phyloP scores from a whole-genome alignment of 768 basidiomycete genomes.

The Leucocoprinus sp. region DNA sequence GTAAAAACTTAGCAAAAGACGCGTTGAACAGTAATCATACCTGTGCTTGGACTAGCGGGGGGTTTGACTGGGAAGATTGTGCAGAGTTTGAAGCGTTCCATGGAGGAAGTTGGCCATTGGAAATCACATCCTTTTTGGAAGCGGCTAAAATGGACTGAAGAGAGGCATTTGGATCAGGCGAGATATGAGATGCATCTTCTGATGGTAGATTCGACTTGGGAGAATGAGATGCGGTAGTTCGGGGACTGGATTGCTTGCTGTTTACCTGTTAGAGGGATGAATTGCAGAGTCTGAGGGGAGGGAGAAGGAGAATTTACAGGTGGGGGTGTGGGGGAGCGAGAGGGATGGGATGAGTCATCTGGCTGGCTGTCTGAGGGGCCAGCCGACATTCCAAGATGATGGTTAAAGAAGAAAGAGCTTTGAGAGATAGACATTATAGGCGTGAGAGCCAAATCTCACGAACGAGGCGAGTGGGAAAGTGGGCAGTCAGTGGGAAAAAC shows the following conservation, averaged over 20 bases:
- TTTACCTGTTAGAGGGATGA: slow-evolving; percentile 22
- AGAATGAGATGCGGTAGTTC: slow-evolving; percentile 12
- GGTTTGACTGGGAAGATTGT: slow-evolving; percentile 22
- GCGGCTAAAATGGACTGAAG: slow-evolving; percentile 48
- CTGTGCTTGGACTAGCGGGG: slow-evolving; percentile 14
- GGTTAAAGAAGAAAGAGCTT: slow-evolving; percentile 38
- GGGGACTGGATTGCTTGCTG: slow-evolving; percentile 20
- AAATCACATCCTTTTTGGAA: slow-evolving; percentile 32
- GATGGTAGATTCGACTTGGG: slow-evolving; percentile 23
- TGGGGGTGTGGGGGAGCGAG: slow-evolving; percentile 19
- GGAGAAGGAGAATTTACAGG: slow-evolving; percentile 24
- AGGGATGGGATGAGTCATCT: slow-evolving; percentile 14
- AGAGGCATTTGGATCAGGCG: slow-evolving; percentile 36
- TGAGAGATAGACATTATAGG: slow-evolving; percentile 29
- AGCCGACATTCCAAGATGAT: slow-evolving; percentile 35
- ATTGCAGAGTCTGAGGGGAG: slow-evolving; percentile 14
- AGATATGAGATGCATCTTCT: slow-evolving; percentile 18
- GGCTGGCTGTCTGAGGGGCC: slow-evolving; percentile 17
- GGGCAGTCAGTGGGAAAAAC: slow-evolving; percentile 13
- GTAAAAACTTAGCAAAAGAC: slow-evolving; percentile 9
- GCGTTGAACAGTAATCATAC: slow-evolving; percentile 11
- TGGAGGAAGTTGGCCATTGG: slow-evolving; percentile 32
- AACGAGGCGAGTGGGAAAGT: slow-evolving; percentile 30
- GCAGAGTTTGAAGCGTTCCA: slow-evolving; percentile 26
- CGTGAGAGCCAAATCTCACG: slow-evolving; percentile 40